Conservation (phyloP, 352 stramenopile species). For the Phytophthora citricola region DNA sequence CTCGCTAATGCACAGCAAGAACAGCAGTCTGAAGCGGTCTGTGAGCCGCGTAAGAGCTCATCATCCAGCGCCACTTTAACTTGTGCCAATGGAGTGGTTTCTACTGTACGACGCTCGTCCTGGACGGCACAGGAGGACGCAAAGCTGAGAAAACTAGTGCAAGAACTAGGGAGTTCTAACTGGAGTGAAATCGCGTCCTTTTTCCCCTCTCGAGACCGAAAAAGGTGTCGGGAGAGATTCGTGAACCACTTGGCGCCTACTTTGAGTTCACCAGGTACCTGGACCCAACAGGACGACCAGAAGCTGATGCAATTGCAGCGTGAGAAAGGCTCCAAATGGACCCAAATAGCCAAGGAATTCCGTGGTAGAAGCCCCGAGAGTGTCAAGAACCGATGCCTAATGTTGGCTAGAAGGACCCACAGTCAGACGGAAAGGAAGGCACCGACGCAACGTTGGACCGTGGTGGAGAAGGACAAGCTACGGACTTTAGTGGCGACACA, state of each 20-base stretch:
- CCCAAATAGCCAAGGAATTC: conserved; percentile 40
- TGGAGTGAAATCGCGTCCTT: conserved; percentile 52
- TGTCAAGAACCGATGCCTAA: conserved; percentile 61
- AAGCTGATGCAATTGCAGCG: conserved; percentile 44
- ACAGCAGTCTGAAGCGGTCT: background rate
- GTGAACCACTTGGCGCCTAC: conserved; percentile 68
- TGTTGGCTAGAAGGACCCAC: conserved; percentile 28
- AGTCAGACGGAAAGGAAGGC: conserved; percentile 9
- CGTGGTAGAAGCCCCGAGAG: conserved; percentile 51
- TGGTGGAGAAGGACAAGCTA: conserved; percentile 44
- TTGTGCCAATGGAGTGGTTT: conserved; percentile 1
- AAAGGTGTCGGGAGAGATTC: conserved; percentile 77
- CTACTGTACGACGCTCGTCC: conserved; percentile 20
- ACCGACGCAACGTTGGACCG: conserved; percentile 30
- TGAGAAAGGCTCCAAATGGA: conserved; percentile 43
- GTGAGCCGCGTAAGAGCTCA: conserved; percentile 1
- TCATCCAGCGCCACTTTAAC: background rate
- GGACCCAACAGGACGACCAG: conserved; percentile 57
- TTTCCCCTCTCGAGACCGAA: conserved; percentile 60
- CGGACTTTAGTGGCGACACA: conserved; percentile 46
- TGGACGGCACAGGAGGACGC: conserved; percentile 64
- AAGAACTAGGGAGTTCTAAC: conserved; percentile 29
- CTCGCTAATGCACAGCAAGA: conserved; percentile 40
- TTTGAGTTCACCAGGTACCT: conserved; percentile 31
- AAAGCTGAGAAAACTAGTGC: conserved; percentile 52